Evolutionary conservation across 495 filamentous ascomycete species (phyloP), one percentile per base, ranked within the genome.

Genomic region (Aspergillus diversus): DNA sequence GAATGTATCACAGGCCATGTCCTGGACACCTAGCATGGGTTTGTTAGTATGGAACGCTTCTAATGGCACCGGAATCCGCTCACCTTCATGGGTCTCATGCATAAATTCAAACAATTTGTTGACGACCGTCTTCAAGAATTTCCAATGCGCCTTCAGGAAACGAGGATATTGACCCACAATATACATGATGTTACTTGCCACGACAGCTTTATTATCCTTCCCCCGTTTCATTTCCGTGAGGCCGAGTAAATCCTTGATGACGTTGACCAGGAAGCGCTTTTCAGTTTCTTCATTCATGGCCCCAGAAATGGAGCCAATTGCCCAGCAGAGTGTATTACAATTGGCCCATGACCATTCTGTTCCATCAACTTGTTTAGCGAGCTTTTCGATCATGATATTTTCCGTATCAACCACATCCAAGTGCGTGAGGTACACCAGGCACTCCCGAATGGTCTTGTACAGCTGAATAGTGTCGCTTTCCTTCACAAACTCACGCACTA

Each of bases 41-140:
- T n/a, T n/a, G n/a, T 84, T 69, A 84, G 71, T 35, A 47, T 52
- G 16, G 53, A 15, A 57, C 37, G 33, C 48, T 15, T 16, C 48
- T 50, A 55, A 59, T 46, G 15, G 43, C 35, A 69, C 7, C 16
- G 42, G 13, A 56, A 75, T 27, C 21, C 2, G 21, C 83, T 69
- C 71, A 87, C 92, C 95, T 85, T 99, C 95, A 72, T 99, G 95
- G 5, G 95, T 98, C 73, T 99, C 95, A 75, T 99, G 95, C 95
- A 99, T 99, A 71, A 99, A 99, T 76, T 99, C 95, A 69, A 99
- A 99, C 12, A 99, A 86, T 79, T 99, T 99, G 79, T 98, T 99
- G 66, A 99, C 95, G 21, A 99, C 95, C 7, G 95, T 99, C 85
- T 99, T 99, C 67, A 99, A 79, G 79, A 99, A 99, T 75, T 99